These are phyloP conservation scores for Cyberlindnera meyerae DNA, from an alignment of 805 yeast species.

Conservation along the genomic window DNA sequence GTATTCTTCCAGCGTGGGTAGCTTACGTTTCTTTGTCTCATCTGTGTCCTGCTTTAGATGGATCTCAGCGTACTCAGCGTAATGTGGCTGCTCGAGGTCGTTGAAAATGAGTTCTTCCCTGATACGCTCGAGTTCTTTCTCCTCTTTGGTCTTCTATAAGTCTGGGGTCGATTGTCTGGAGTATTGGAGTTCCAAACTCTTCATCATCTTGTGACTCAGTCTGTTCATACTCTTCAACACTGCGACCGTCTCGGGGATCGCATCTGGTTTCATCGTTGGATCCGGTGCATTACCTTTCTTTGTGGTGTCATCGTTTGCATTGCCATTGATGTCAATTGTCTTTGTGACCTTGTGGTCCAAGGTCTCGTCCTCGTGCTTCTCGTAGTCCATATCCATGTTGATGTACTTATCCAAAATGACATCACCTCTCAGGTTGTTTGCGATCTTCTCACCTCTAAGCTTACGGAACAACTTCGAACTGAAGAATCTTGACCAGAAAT, in stretches of 20 bases:
- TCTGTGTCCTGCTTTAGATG: slow-evolving; percentile 20
- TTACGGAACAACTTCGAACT: slow-evolving; percentile 83
- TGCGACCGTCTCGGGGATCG: slow-evolving; percentile 62
- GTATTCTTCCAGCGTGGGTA: slow-evolving; percentile 22
- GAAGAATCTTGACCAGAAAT: slow-evolving; percentile 95
- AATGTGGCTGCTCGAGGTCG: slow-evolving; percentile 46
- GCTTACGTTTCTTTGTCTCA: slow-evolving; percentile 12
- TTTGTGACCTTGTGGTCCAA: slow-evolving; percentile 51
- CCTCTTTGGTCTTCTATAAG: slow-evolving; percentile 33
- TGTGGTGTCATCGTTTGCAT: slow-evolving; percentile 66
- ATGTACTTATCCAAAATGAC: slow-evolving; percentile 79
- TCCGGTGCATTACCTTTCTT: slow-evolving; percentile 79
- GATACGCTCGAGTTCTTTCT: slow-evolving; percentile 30
- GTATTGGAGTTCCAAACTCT: slow-evolving; percentile 42
- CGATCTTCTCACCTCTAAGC: slow-evolving; percentile 82
- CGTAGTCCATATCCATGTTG: slow-evolving; percentile 58
- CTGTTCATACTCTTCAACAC: slow-evolving; percentile 86
- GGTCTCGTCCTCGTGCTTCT: slow-evolving; percentile 38
- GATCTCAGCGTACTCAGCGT: slow-evolving; percentile 49
- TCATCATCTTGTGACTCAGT: slow-evolving; percentile 75
- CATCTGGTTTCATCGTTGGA: slow-evolving; percentile 70
- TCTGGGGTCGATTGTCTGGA: slow-evolving; percentile 32
- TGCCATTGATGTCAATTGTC: slow-evolving; percentile 75
- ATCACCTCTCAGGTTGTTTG: slow-evolving; percentile 76
- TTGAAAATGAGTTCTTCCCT: slow-evolving; percentile 42